Conservation (phyloP, 2,329 filamentous ascomycete genomes). For the Pestalotiopsis sp. region DNA sequence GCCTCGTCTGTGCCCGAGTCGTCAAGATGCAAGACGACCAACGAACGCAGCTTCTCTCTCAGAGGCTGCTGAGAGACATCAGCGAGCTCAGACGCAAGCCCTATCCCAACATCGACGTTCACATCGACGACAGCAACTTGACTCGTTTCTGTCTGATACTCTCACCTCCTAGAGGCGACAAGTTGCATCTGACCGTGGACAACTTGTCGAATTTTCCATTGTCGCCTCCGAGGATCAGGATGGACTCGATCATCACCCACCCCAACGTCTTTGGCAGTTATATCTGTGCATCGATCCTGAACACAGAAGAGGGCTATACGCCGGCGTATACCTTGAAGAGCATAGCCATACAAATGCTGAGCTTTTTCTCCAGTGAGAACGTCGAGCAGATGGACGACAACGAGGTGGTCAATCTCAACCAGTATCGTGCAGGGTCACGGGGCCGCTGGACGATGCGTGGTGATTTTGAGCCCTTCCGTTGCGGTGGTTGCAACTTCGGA, state of each 20-base stretch:
- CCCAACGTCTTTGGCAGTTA: constrained; percentile 46
- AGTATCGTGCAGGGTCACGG: constrained; percentile 20
- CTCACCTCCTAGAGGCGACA: constrained; percentile 37
- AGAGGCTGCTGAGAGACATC: constrained; percentile 45
- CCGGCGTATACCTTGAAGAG: constrained; percentile 53
- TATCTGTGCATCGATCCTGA: constrained; percentile 51
- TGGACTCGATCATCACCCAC: constrained; percentile 43
- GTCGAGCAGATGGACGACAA: constrained; percentile 41
- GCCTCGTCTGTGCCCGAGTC: neutral
- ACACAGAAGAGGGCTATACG: constrained; percentile 44
- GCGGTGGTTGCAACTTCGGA: constrained; percentile 28
- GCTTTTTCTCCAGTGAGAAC: constrained; percentile 50
- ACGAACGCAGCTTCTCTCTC: constrained; percentile 5
- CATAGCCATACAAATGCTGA: constrained; percentile 53
- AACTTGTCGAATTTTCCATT: constrained; percentile 42
- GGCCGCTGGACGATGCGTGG: neutral
- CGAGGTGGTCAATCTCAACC: constrained; percentile 24
- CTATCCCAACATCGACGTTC: constrained; percentile 47
- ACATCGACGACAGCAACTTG: constrained; percentile 38
- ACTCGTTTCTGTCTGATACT: constrained; percentile 45
- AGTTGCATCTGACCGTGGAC: constrained; percentile 44
- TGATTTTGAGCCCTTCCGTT: constrained; percentile 21
- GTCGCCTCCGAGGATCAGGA: constrained; percentile 38
- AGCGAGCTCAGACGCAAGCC: constrained; percentile 46
- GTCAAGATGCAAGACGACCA: neutral